phyloP scores from a whole-genome alignment of 1,139 yeast genomes.

The Taphrina deformans region DNA sequence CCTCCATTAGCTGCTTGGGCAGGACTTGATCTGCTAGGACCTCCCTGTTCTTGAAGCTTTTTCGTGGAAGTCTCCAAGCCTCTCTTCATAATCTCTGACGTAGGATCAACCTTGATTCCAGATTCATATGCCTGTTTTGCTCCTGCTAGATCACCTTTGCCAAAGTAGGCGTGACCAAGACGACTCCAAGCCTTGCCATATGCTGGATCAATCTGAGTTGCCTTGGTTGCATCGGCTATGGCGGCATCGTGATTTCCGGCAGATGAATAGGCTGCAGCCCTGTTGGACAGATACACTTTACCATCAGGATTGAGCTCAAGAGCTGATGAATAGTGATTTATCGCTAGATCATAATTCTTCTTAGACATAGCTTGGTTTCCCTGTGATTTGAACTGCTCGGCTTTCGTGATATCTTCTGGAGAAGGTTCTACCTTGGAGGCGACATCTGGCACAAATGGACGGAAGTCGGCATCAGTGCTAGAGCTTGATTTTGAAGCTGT shows the following conservation, averaged over 20 bases:
- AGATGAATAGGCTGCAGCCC: slow-evolving; percentile 96
- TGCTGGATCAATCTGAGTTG: slow-evolving; percentile 71
- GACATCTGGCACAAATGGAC: slow-evolving; percentile 39
- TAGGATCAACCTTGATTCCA: slow-evolving; percentile 87
- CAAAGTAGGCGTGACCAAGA: slow-evolving; percentile 88
- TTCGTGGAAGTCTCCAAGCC: slow-evolving; percentile 92
- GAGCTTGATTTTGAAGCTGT: neutral
- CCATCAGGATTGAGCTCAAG: slow-evolving; percentile 67
- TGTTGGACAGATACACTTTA: slow-evolving; percentile 83
- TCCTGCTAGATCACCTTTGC: slow-evolving; percentile 83
- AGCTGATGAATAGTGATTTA: slow-evolving; percentile 79
- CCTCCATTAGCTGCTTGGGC: slow-evolving; percentile 44
- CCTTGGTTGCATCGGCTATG: slow-evolving; percentile 75
- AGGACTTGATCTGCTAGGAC: slow-evolving; percentile 40
- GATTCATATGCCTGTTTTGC: slow-evolving; percentile 86
- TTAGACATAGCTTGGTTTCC: slow-evolving; percentile 93
- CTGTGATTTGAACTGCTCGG: slow-evolving; percentile 62
- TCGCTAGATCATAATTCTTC: slow-evolving; percentile 67
- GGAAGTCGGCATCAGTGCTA: slow-evolving; percentile 37
- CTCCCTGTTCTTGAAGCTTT: slow-evolving; percentile 65
- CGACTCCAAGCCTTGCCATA: slow-evolving; percentile 95
- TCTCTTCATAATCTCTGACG: slow-evolving; percentile 84
- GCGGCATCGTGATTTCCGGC: slow-evolving; percentile 73
- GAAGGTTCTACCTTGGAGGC: slow-evolving; percentile 31
- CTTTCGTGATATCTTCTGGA: slow-evolving; percentile 36